Evolutionary conservation across 2,329 filamentous ascomycete species (phyloP), one percentile per base, ranked within the genome.

Genomic region (Colletotrichum spaethianum): DNA sequence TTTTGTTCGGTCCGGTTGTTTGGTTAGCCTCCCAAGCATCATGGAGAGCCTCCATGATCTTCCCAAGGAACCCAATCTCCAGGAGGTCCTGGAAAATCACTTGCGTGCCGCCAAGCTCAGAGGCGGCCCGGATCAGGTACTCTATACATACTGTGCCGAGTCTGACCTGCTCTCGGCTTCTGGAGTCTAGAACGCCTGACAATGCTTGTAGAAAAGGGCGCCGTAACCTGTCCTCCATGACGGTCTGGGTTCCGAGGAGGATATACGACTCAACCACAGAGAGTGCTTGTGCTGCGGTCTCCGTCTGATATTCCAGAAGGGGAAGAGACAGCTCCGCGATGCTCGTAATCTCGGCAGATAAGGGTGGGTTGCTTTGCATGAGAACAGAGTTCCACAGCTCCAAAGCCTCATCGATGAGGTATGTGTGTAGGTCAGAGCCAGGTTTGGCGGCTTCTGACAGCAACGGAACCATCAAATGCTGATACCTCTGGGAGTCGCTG

Each of bases 391-490:
- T 88, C 96, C 96, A 98, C 3, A 99, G 88, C 67, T 98, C 95
- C 18, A 98, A 86, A 0, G 94, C 94, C 80, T 99, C 96, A 73
- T 98, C 96, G 16, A 98, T 90, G 14, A 99, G 89, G 77, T 97
- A 96, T 2, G 95, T 84, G 75, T 94, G 91, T 52, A 93, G 87
- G 48, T 93, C 90, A 1, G 94, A 96, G 14, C 89, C 90, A 3
- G 93, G 91, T 70, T 95, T 90, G 44, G 96, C 91, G 1, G 95
- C 94, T 77, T 93, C 93, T 56, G 91, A 87, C 52, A 99, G 92
- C 62, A 98, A 88, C 0, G 96, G 95, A 23, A 98, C 84, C 76
- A 98, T 93, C 63, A 95, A 86, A 20, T 87, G 82, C 74, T 98
- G 94, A 76, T 97, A 98, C 23, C 91, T 88, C 73, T 92, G 88